Base-by-base conservation (phyloP, 164 flowering plant species). In the Annona cherimola region DNA sequence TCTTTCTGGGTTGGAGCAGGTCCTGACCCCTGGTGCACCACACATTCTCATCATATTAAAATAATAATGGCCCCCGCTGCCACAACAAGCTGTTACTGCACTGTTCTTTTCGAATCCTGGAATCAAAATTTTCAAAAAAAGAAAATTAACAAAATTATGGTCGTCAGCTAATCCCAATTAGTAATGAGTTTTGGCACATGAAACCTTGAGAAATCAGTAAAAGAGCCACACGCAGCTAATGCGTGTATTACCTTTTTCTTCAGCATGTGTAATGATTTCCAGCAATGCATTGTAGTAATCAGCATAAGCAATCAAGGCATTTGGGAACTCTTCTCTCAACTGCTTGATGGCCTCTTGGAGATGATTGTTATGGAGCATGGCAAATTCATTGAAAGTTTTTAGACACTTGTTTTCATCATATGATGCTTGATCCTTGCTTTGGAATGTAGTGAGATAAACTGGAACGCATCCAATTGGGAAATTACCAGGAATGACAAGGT, bases 1-100 rank as follows among this genome's bases (percentile, higher is more conserved):
- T 2, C 5, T 16, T 12, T 45, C 59, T 2, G 81, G 81, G 20
- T 72, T 64, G 0, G 65, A 14, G 61, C 84, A 81, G 14, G 59
- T 76, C 9, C 72, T 55, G 4, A 46, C 55, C 5, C 62, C 69
- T 4, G 59, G 60, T 18, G 45, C 45, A 42, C 70, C 69, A 66
- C 77, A 70, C 61, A 64, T 66, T 14, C 19, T 70, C 1, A 12
- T 44, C 42, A 16, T 11, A 44, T 41, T 60, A 40, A 65, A 70
- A 19, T 57, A 64, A 18, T 55, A 70, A 26, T 40, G 35, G 18
- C 73, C 69, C 19, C 73, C 77, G 43, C 11, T 54, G 4, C 73
- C 77, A 60, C 77, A 75, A 45, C 77, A 75, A 19, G 74, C 70
- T 41, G 66, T 65, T 46, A 14, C 8, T 7, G 61, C 5, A 41